A percentile compares a stretch with the other conserved stretches of the same genome.
These are phyloP conservation scores for Backusella psychrophila DNA, from an alignment of 192 early-diverging fungal species.

Conservation along the genomic window DNA sequence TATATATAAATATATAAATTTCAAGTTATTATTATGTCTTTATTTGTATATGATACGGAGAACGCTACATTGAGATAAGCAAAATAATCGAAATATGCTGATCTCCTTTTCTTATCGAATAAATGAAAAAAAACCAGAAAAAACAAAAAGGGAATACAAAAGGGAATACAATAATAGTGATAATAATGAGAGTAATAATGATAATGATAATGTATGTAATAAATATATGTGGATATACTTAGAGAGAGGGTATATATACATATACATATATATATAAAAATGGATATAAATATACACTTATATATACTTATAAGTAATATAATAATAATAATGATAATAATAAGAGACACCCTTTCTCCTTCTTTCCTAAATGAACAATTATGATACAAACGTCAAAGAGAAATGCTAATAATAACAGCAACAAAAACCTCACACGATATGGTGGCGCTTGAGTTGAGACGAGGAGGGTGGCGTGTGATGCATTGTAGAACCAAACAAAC, in stretches of 20 bases:
- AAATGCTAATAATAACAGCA: background rate
- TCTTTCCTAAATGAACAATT: background rate
- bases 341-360: background rate
- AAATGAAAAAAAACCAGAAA: background rate
- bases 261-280: background rate
- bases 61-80: background rate
- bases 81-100: background rate
- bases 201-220: background rate
- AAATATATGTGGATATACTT: background rate
- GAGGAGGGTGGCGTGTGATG: constrained; percentile 7
- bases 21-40: background rate
- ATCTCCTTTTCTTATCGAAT: background rate
- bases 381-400: background rate
- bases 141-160: background rate
- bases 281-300: background rate
- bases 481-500: constrained; percentile 11
- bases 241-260: background rate
- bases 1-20: background rate
- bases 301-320: background rate
- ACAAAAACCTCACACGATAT: background rate
- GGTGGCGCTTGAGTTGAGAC: background rate
- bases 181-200: background rate
- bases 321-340: background rate
- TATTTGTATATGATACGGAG: background rate
- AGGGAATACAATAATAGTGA: background rate